Conservation (phyloP, 1,139 yeast genomes). For the Meyerozyma smithsonii region DNA sequence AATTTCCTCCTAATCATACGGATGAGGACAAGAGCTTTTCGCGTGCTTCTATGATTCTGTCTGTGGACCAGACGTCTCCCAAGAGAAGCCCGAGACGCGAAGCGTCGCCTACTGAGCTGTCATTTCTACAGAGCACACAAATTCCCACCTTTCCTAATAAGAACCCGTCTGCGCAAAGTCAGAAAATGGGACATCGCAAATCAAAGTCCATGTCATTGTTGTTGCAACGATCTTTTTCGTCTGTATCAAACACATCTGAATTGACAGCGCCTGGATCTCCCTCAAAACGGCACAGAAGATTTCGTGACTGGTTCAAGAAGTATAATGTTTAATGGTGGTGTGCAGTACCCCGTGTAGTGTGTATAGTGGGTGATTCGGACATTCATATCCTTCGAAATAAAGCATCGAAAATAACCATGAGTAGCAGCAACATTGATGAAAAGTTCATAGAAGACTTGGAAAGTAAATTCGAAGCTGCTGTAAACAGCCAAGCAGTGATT, state of each 20-base stretch:
- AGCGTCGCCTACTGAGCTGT: slow-evolving; percentile 1
- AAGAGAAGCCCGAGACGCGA: neutral
- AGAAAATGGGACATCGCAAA: neutral
- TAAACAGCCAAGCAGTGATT: slow-evolving; percentile 18
- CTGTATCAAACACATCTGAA: neutral
- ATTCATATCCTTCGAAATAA: neutral
- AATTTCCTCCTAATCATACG: slow-evolving; percentile 2
- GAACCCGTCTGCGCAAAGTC: neutral
- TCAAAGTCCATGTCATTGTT: slow-evolving; percentile 1
- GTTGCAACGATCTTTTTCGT: neutral
- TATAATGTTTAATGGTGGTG: neutral
- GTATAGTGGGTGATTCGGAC: neutral
- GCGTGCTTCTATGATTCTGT: neutral
- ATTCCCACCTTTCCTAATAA: neutral
- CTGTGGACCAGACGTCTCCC: neutral
- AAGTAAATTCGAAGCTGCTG: slow-evolving; percentile 26
- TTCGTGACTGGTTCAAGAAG: slow-evolving; percentile 1
- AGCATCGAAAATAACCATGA: neutral
- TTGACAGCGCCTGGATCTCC: neutral
- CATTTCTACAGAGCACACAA: neutral
- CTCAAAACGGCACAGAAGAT: neutral
- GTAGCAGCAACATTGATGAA: slow-evolving; percentile 1
- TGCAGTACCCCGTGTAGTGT: too few relatives aligned
- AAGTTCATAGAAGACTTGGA: slow-evolving; percentile 19
- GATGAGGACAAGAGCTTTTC: neutral